Evolutionary conservation across 257 asterid species (phyloP).

Genomic region (Solanum lycopersicoides): DNA sequence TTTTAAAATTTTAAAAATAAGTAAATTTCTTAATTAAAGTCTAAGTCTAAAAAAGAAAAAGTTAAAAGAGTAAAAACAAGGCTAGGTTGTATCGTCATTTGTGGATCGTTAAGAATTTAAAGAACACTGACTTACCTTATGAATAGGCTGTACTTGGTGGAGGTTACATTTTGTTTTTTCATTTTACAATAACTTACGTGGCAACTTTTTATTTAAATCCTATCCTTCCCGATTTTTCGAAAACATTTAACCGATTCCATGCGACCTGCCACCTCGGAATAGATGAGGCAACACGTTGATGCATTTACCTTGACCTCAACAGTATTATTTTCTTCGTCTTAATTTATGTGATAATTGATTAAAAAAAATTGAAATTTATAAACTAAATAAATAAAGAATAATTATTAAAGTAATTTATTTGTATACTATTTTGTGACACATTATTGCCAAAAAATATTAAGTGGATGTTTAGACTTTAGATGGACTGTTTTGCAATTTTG

Average conservation of each 20-base stretch:
- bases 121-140: background rate
- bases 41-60: background rate
- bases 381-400: too few species aligned
- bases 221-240: background rate
- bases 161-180: background rate
- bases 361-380: too few species aligned
- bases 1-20: background rate
- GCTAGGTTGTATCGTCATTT: background rate
- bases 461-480: background rate
- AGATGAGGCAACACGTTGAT: slow-evolving; percentile 21
- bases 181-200: background rate
- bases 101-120: background rate
- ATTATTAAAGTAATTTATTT: background rate
- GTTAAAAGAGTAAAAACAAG: background rate
- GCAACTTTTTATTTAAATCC: background rate
- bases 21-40: background rate
- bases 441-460: too few species aligned
- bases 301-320: background rate
- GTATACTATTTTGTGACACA: background rate
- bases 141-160: background rate
- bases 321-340: background rate
- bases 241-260: background rate
- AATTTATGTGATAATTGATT: background rate
- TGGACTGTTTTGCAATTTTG: background rate
- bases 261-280: background rate